These are phyloP conservation scores for Stentor coeruleus DNA, from an alignment of 73 alveolate genomes.

Conservation along the genomic window DNA sequence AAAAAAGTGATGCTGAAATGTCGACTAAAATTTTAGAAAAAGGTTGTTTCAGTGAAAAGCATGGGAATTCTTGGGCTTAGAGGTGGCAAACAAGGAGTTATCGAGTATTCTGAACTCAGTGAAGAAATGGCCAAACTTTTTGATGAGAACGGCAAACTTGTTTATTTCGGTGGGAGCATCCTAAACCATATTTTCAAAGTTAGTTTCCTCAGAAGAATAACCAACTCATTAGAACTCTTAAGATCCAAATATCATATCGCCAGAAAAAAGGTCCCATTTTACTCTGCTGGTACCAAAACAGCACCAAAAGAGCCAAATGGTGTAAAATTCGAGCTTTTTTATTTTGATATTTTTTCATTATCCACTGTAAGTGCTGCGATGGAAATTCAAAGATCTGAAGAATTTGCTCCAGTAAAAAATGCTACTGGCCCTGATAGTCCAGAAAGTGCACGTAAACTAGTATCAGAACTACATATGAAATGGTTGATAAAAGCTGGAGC, in stretches of 20 bases:
- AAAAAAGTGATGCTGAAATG: conserved; percentile 43
- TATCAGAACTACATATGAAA: conserved; percentile 35
- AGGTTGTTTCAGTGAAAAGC: conserved; percentile 48
- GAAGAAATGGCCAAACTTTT: conserved; percentile 32
- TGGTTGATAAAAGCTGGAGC: conserved; percentile 51
- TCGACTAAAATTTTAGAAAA: conserved; percentile 47
- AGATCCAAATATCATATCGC: conserved; percentile 69
- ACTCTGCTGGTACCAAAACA: conserved; percentile 35
- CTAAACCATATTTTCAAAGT: conserved; percentile 54
- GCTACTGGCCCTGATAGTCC: conserved; percentile 79
- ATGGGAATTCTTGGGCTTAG: conserved; percentile 62
- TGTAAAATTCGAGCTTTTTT: conserved; percentile 67
- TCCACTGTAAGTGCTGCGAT: conserved; percentile 50
- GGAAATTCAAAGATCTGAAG: conserved; percentile 63
- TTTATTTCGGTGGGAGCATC: conserved; percentile 57
- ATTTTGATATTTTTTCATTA: conserved; percentile 55
- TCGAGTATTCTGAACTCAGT: conserved; percentile 70
- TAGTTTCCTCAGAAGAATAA: conserved; percentile 40
- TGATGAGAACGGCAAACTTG: conserved; percentile 43
- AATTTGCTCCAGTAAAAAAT: conserved; percentile 81
- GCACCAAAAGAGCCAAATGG: conserved; percentile 53
- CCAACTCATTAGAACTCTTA: conserved; percentile 32
- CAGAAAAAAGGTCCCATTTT: conserved; percentile 52
- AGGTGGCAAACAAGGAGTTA: conserved; percentile 48
- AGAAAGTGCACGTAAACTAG: conserved; percentile 56